These are phyloP conservation scores for Cyberlindnera mississippiensis DNA, from an alignment of 805 yeast species.

Conservation along the genomic window DNA sequence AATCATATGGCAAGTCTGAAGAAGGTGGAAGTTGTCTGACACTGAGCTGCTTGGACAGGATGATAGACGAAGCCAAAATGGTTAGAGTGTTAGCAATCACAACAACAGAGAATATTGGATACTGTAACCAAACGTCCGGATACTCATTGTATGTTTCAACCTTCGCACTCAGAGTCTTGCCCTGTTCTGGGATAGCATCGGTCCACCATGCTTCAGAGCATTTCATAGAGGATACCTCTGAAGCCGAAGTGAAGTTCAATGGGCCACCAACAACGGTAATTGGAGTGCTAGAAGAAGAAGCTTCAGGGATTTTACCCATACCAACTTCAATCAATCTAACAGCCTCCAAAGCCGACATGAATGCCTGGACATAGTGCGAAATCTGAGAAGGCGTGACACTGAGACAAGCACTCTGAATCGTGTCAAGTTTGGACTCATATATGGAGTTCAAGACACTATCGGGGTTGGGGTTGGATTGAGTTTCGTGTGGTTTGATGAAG, in stretches of 20 bases:
- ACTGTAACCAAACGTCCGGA: constrained; percentile 41
- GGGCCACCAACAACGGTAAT: constrained; percentile 31
- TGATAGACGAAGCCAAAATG: constrained; percentile 29
- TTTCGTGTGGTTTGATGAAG: constrained; percentile 34
- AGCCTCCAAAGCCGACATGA: constrained; percentile 30
- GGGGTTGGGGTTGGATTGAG: constrained; percentile 25
- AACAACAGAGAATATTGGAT: constrained; percentile 31
- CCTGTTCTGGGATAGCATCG: constrained; percentile 23
- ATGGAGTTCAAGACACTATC: constrained; percentile 28
- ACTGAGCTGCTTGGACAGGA: constrained; percentile 22
- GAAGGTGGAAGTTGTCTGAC: constrained; percentile 14
- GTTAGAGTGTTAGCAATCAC: constrained; percentile 31
- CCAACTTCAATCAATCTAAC: constrained; percentile 37
- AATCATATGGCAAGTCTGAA: constrained; percentile 5
- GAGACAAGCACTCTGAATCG: constrained; percentile 15
- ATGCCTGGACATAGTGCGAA: constrained; percentile 30
- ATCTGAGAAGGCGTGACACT: constrained; percentile 25
- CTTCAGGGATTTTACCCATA: constrained; percentile 33
- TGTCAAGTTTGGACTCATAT: constrained; percentile 23
- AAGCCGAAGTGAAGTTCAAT: constrained; percentile 24
- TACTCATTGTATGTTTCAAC: constrained; percentile 18
- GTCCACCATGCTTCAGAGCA: constrained; percentile 27
- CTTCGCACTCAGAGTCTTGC: constrained; percentile 20
- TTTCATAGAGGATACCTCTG: constrained; percentile 22
- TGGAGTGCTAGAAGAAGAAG: constrained; percentile 15